phyloP scores from a whole-genome alignment of 2,329 filamentous ascomycete genomes.

The Dryadomyces quercivorus region DNA sequence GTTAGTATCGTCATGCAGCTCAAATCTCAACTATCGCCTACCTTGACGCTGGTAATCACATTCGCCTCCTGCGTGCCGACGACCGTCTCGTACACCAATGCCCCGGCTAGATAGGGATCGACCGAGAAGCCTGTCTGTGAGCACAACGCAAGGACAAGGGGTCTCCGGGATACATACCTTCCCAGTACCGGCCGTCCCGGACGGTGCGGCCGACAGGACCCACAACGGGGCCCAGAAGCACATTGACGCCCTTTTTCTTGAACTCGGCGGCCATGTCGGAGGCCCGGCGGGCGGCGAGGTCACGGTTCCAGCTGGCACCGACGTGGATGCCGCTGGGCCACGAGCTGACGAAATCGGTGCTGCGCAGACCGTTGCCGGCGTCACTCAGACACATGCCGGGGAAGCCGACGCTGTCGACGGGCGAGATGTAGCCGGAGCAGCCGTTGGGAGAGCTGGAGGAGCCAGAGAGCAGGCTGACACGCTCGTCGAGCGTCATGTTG shows the following conservation, averaged over 20 bases:
- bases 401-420: conserved; percentile 26
- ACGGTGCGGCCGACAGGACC: conserved; percentile 51
- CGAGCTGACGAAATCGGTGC: conserved; percentile 28
- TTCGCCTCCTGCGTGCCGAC: conserved; percentile 57
- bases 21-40: conserved; percentile 10
- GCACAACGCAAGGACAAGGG: not conserved
- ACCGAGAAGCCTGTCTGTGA: conserved; percentile 21
- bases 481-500: conserved; percentile 62
- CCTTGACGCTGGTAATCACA: conserved; percentile 56
- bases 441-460: conserved; percentile 40
- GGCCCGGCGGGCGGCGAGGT: conserved; percentile 54
- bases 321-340: conserved; percentile 18
- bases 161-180: conserved; percentile 16
- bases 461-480: conserved; percentile 66
- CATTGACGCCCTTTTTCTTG: conserved; percentile 63
- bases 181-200: conserved; percentile 51
- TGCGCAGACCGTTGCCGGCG: conserved; percentile 30
- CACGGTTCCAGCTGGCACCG: conserved; percentile 51
- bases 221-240: conserved; percentile 66
- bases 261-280: conserved; percentile 68
- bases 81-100: conserved; percentile 40
- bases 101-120: conserved; percentile 51
- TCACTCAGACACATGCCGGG: conserved; percentile 32
- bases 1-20: not conserved
- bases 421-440: conserved; percentile 32